phyloP scores from a whole-genome alignment of 169 alveolate species.

The Plasmodium inui region DNA sequence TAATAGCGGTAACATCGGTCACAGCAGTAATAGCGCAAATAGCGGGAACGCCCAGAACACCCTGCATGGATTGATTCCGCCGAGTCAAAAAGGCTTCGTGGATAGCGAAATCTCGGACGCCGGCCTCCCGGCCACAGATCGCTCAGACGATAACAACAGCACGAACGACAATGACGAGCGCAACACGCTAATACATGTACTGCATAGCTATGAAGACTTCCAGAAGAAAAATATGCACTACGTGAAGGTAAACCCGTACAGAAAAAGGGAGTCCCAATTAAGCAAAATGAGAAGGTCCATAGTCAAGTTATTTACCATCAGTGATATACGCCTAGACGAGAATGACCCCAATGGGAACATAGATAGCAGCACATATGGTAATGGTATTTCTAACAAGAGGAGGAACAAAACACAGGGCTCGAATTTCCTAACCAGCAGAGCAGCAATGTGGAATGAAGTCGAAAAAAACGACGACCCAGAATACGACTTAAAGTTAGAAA shows the following conservation, averaged over 20 bases:
- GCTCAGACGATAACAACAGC: slow-evolving; percentile 12
- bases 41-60: neutral
- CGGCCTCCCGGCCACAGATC: neutral
- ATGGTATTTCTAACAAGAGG: neutral
- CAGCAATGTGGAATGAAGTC: slow-evolving; percentile 69
- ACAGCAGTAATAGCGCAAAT: neutral
- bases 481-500: slow-evolving; percentile 60
- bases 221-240: slow-evolving; percentile 62
- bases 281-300: slow-evolving; percentile 11
- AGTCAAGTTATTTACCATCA: slow-evolving; percentile 32
- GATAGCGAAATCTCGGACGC: slow-evolving; percentile 17
- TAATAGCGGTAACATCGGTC: neutral
- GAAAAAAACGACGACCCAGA: slow-evolving; percentile 66
- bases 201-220: slow-evolving; percentile 72
- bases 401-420: neutral
- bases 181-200: slow-evolving; percentile 52
- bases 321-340: slow-evolving; percentile 12
- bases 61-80: neutral
- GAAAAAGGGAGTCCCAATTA: slow-evolving; percentile 48
- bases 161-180: slow-evolving; percentile 28
- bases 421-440: slow-evolving; percentile 48
- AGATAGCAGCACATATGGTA: neutral
- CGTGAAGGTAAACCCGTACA: slow-evolving; percentile 60
- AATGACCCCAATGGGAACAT: neutral
- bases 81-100: neutral